Evolutionary conservation across 352 stramenopile genomes (phyloP).

Genomic region (Phytophthora pistaciae): DNA sequence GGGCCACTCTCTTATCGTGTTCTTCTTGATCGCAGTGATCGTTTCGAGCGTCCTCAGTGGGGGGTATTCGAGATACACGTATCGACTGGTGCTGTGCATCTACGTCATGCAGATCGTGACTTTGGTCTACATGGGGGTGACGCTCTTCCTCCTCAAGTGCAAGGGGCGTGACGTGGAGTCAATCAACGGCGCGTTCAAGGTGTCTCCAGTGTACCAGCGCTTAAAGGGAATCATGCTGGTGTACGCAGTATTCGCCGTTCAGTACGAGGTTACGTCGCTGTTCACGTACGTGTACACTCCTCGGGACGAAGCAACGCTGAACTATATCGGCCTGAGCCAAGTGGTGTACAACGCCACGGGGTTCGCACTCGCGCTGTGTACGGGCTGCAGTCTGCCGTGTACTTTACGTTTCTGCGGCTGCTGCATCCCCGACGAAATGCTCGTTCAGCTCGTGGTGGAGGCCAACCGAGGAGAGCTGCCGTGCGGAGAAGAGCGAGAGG

Average conservation of each 20-base stretch:
- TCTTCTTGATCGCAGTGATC: conserved; percentile 39
- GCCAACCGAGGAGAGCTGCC: conserved; percentile 34
- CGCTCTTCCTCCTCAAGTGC: conserved; percentile 49
- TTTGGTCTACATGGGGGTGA: conserved; percentile 52
- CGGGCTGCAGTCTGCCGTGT: conserved; percentile 64
- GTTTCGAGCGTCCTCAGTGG: conserved; percentile 31
- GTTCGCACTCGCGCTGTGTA: conserved; percentile 46
- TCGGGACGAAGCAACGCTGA: conserved; percentile 29
- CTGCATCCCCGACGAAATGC: conserved; percentile 58
- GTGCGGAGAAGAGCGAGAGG: conserved; percentile 9
- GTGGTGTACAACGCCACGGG: conserved; percentile 52
- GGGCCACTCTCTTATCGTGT: conserved; percentile 39
- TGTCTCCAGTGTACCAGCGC: conserved; percentile 63
- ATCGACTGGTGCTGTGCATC: conserved; percentile 45
- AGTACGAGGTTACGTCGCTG: conserved; percentile 60
- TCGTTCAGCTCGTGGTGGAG: conserved; percentile 49
- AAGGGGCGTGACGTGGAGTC: conserved; percentile 63
- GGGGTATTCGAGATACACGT: conserved; percentile 52
- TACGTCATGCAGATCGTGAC: conserved; percentile 59
- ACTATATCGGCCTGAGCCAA: conserved; percentile 50
- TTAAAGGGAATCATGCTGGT: conserved; percentile 68
- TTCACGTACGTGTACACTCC: conserved; percentile 48
- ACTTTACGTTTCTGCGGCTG: conserved; percentile 48
- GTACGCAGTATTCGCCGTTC: conserved; percentile 56
- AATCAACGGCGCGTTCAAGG: conserved; percentile 59